Base-by-base conservation (phyloP, 352 stramenopile genomes). In the Phytophthora pisi region DNA sequence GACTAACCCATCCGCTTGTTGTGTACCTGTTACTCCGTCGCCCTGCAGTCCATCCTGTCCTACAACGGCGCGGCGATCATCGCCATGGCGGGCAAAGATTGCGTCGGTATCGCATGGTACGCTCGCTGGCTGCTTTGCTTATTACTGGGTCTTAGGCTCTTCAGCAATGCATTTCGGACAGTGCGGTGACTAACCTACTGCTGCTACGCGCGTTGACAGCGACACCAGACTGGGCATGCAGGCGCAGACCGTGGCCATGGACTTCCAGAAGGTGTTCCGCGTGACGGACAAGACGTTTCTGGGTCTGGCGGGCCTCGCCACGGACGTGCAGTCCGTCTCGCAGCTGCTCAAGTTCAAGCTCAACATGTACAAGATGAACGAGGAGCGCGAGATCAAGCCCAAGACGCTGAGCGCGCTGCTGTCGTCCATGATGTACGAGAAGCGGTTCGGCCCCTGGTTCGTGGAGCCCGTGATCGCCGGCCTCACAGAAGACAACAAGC, bases 61-160 rank as follows among this genome's bases (percentile, higher is more conserved):
- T 99, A 99, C 84, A 99, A 99, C 81, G 98, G 98, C 67, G 93
- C 92, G 53, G 98, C 97, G 54, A 98, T 99, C 64, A 98, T 99
- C 72, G 98, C 96, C 64, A 99, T 99, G 98, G 91, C 96, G 24
- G 98, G 98, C 64, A 99, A 99, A 77, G 95, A 99, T 81, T 99
- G 98, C 78, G 97, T 99, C 31, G 98, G 92, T 28, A 99, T 99
- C 69, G 97, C 97, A 47, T 96, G 89, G 90, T 97, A 75, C 55
- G 71, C 50, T 57, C 5, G 18, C 36, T 49, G 36, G 6, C 26
- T 18, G 38, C 15, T 13, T 42, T 16, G 36, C 36, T 9, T 16
- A 10, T 10, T 42, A 20, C 20, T 20, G 20, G 20, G 20, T 20
- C 20, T 20, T 11, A 6, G 26, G 3, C 4, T 6, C 3, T 30